A percentile compares a stretch with the other conserved stretches of the same genome.
These are phyloP conservation scores for Plasmodium reichenowi DNA, from an alignment of 169 alveolate genomes.

Conservation along the genomic window DNA sequence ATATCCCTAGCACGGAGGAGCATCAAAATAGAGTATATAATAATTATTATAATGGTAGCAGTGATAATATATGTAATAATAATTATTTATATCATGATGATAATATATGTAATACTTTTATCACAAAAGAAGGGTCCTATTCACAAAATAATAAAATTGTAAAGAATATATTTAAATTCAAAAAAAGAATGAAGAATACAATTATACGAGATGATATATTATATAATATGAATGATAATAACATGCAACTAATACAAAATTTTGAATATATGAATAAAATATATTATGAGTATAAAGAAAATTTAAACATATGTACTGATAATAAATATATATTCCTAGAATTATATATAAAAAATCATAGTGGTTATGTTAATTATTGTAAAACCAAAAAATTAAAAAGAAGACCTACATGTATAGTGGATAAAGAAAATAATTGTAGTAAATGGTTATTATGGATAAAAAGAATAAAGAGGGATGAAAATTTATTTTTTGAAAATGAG, in stretches of 20 bases:
- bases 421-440: constrained; percentile 20
- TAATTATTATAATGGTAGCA: too few relatives aligned
- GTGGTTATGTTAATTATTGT: constrained; percentile 71
- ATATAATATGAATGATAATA: not conserved
- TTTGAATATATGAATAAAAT: not conserved
- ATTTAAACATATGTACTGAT: constrained; percentile 45
- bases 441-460: constrained; percentile 75
- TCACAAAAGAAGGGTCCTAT: not conserved
- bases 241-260: not conserved
- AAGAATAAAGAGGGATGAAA: constrained; percentile 65
- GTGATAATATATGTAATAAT: too few relatives aligned
- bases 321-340: constrained; percentile 57
- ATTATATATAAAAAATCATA: constrained; percentile 38
- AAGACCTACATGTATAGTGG: constrained; percentile 66
- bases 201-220: not conserved
- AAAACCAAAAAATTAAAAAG: constrained; percentile 37
- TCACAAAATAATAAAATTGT: not conserved
- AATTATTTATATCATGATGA: too few relatives aligned
- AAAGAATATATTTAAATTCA: not conserved
- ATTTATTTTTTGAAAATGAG: constrained; percentile 38
- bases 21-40: too few relatives aligned
- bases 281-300: constrained; percentile 12
- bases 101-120: not conserved
- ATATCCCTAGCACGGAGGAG: too few relatives aligned
- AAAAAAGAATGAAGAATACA: not conserved